Percentiles rank a stretch among this genome's conserved stretches.
Evolutionary conservation across 306 rosid genomes (phyloP).

Genomic region (Geum urbanum): DNA sequence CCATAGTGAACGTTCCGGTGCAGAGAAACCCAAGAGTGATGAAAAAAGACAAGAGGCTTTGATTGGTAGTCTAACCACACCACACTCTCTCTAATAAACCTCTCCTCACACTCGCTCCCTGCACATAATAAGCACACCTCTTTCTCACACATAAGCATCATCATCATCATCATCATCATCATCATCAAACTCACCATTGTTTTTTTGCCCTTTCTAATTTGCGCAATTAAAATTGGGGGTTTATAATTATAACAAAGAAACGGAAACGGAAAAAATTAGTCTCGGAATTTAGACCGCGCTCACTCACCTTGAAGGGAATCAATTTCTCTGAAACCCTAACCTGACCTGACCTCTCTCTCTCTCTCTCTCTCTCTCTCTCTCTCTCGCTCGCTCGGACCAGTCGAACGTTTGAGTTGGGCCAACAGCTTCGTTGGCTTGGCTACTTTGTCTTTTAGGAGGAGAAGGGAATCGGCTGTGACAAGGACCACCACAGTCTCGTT

Average conservation of each 20-base stretch:
- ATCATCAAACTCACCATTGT: slow-evolving; percentile 55
- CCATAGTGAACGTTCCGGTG: slow-evolving; percentile 42
- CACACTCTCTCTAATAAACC: slow-evolving; percentile 70
- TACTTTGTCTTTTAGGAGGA: background rate
- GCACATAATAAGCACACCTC: slow-evolving; percentile 86
- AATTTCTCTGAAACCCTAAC: slow-evolving; percentile 38
- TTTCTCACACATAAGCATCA: slow-evolving; percentile 76
- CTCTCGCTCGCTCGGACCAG: background rate
- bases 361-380: background rate
- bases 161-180: slow-evolving; percentile 31
- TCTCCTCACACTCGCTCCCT: slow-evolving; percentile 91
- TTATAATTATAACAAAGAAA: slow-evolving; percentile 23
- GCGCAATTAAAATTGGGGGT: slow-evolving; percentile 28
- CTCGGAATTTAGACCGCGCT: slow-evolving; percentile 39
- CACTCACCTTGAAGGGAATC: slow-evolving; percentile 62
- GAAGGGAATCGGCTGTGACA: background rate
- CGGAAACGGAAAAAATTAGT: slow-evolving; percentile 22
- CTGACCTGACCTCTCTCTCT: slow-evolving; percentile 29
- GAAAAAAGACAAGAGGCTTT: slow-evolving; percentile 28
- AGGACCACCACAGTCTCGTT: background rate
- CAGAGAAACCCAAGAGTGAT: slow-evolving; percentile 38
- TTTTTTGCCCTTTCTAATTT: background rate
- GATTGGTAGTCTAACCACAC: slow-evolving; percentile 47
- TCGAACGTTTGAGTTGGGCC: slow-evolving; percentile 6
- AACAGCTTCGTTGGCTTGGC: background rate